Conservation (phyloP, 331 rosid species). For the Pyrus hybrid region DNA sequence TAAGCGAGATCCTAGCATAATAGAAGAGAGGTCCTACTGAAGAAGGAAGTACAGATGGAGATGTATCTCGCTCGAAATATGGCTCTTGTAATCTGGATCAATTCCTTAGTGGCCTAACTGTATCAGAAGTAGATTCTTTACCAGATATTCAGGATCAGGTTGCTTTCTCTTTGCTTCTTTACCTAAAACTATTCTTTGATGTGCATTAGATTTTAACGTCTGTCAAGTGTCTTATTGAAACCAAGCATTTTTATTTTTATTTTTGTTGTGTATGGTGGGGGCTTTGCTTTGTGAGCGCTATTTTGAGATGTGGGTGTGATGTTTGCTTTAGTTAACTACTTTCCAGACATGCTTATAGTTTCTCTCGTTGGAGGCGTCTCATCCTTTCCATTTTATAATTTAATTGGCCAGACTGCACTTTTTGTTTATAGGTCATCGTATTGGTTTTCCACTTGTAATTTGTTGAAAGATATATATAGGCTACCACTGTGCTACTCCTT, state of each 20-base stretch:
- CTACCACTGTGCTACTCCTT: constrained; percentile 1
- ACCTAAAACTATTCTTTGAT: not conserved
- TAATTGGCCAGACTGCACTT: not conserved
- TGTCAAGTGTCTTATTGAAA: too few species aligned
- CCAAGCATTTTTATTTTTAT: too few species aligned
- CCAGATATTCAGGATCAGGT: constrained; percentile 92
- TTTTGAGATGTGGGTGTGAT: not conserved
- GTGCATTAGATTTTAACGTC: not conserved
- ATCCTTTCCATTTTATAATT: not conserved
- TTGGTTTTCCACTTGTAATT: not conserved
- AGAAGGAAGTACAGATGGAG: constrained; percentile 24
- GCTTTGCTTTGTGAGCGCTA: not conserved
- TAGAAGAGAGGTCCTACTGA: constrained; percentile 33
- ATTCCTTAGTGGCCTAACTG: constrained; percentile 43
- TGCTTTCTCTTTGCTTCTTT: constrained; percentile 9
- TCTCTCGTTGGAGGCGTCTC: not conserved
- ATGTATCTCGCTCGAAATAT: constrained; percentile 17
- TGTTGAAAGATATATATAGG: not conserved
- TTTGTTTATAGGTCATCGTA: not conserved
- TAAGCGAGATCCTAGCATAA: constrained; percentile 58
- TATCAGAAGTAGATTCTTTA: constrained; percentile 50
- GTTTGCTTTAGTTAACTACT: too few species aligned
- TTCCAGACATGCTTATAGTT: not conserved
- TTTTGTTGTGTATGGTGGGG: too few species aligned
- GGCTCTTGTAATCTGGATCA: constrained; percentile 41